Conservation (phyloP, 2,329 filamentous ascomycete species). For the Aspergillus ochraceoroseus region DNA sequence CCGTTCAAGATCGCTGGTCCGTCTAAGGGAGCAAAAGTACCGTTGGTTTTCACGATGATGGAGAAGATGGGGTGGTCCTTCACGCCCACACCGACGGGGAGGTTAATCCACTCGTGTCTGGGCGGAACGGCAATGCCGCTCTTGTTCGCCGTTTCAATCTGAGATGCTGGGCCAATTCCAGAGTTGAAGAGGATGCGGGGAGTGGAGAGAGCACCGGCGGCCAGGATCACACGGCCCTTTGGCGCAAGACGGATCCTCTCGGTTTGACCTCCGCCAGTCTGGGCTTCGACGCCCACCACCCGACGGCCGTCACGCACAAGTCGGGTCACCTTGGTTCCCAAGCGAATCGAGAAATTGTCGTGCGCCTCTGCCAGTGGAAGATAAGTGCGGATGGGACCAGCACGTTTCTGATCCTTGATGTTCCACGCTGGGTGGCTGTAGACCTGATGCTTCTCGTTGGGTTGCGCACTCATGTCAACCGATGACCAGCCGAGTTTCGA, state of each 20-base stretch:
- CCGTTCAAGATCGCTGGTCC: slow-evolving; percentile 13
- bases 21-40: slow-evolving; percentile 20
- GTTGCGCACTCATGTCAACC: slow-evolving; percentile 55
- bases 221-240: slow-evolving; percentile 61
- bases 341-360: slow-evolving; percentile 62
- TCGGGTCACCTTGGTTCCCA: slow-evolving; percentile 60
- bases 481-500: slow-evolving; percentile 57
- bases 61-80: slow-evolving; percentile 38
- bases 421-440: slow-evolving; percentile 62
- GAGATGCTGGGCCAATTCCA: slow-evolving; percentile 58
- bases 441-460: slow-evolving; percentile 60
- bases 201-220: slow-evolving; percentile 63
- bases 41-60: slow-evolving; percentile 16
- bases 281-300: slow-evolving; percentile 49
- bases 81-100: slow-evolving; percentile 48
- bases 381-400: slow-evolving; percentile 66
- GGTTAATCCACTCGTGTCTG: slow-evolving; percentile 44
- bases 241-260: slow-evolving; percentile 60
- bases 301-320: slow-evolving; percentile 58
- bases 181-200: slow-evolving; percentile 63
- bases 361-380: slow-evolving; percentile 56
- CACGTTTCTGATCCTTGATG: slow-evolving; percentile 60
- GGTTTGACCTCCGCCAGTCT: slow-evolving; percentile 35
- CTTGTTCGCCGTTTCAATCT: slow-evolving; percentile 39
- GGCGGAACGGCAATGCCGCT: slow-evolving; percentile 42